phyloP scores from a whole-genome alignment of 2,329 filamentous ascomycete species.

The Thielaviopsis ethacetica region DNA sequence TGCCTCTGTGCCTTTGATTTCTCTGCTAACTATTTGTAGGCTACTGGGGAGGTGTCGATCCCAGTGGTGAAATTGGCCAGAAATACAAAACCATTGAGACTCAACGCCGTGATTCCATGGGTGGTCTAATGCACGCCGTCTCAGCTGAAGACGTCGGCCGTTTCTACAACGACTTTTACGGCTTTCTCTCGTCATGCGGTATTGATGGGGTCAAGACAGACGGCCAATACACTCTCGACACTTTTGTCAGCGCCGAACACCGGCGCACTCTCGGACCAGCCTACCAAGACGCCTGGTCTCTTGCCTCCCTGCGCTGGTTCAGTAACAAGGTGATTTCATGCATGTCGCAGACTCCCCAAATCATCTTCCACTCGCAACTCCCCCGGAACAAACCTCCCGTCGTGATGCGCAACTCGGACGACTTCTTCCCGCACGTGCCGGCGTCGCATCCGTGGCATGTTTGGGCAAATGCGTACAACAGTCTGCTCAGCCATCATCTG shows the following conservation, averaged over 20 bases:
- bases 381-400: slow-evolving; percentile 58
- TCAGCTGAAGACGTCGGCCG: slow-evolving; percentile 54
- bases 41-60: slow-evolving; percentile 83
- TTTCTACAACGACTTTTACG: slow-evolving; percentile 87
- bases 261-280: slow-evolving; percentile 55
- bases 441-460: slow-evolving; percentile 86
- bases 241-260: slow-evolving; percentile 48
- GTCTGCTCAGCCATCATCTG: slow-evolving; percentile 64
- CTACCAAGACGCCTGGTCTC: slow-evolving; percentile 77
- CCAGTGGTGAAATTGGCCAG: slow-evolving; percentile 54
- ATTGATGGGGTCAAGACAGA: slow-evolving; percentile 88
- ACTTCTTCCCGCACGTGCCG: slow-evolving; percentile 77
- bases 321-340: slow-evolving; percentile 68
- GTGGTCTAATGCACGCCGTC: slow-evolving; percentile 55
- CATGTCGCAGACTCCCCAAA: slow-evolving; percentile 82
- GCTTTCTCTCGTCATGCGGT: slow-evolving; percentile 56
- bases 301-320: slow-evolving; percentile 64
- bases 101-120: slow-evolving; percentile 30
- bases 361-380: slow-evolving; percentile 71
- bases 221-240: slow-evolving; percentile 77
- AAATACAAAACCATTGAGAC: slow-evolving; percentile 58
- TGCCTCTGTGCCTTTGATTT: background rate
- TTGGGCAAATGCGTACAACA: slow-evolving; percentile 85
- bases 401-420: slow-evolving; percentile 69
- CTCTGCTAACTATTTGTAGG: slow-evolving; percentile 26